A percentile compares a stretch with the other conserved stretches of the same genome.
Evolutionary conservation across 139 green algal genomes (phyloP).

Genomic region (Chlorella sp.): DNA sequence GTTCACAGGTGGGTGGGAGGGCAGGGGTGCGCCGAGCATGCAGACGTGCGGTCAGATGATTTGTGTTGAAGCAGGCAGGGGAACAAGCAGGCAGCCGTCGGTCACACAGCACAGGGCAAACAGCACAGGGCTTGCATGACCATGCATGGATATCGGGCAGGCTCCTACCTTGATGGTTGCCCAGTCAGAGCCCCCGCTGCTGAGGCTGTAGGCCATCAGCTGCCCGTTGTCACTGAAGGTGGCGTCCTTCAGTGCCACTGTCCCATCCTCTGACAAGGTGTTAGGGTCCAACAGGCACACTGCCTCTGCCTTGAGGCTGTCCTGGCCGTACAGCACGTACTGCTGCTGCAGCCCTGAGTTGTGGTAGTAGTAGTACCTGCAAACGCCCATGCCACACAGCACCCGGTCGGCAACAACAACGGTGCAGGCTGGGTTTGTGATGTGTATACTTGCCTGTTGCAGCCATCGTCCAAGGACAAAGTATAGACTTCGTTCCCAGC

Average conservation of each 20-base stretch:
- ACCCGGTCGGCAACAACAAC: too few species aligned
- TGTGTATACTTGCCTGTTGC: too few species aligned
- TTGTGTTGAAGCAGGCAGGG: too few species aligned
- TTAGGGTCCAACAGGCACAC: slow-evolving; percentile 89
- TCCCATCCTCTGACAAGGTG: slow-evolving; percentile 40
- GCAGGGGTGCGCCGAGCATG: background rate
- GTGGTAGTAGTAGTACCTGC: slow-evolving; percentile 75
- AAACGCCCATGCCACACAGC: too few species aligned
- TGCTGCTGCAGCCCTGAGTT: slow-evolving; percentile 87
- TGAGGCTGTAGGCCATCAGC: slow-evolving; percentile 66
- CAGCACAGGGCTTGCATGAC: too few species aligned
- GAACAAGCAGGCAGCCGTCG: too few species aligned
- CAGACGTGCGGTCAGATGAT: background rate
- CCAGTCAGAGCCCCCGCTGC: slow-evolving; percentile 75
- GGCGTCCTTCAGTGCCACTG: slow-evolving; percentile 33
- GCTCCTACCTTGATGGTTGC: slow-evolving; percentile 49
- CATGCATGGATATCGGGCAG: too few species aligned
- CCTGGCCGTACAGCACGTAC: slow-evolving; percentile 70
- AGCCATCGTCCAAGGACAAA: too few species aligned
- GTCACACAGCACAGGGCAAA: too few species aligned
- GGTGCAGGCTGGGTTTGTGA: too few species aligned
- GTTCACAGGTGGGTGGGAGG: background rate
- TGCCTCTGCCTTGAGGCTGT: slow-evolving; percentile 32
- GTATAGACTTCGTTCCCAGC: too few species aligned
- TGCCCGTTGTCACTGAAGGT: slow-evolving; percentile 51